Evolutionary conservation across 129 eudicot species (phyloP).

Genomic region (Flaveria linearis): DNA sequence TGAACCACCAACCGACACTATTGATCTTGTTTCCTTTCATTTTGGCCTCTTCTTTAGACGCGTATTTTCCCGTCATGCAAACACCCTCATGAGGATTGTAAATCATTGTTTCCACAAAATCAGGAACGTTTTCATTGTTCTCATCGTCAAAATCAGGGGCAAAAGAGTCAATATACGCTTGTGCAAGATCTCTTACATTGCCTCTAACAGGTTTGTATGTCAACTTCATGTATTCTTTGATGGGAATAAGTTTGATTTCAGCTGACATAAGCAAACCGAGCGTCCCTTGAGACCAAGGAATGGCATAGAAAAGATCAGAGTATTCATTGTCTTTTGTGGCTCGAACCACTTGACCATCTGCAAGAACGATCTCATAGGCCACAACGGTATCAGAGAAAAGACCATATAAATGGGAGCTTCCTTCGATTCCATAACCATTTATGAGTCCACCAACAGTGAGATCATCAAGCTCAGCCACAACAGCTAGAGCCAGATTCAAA

Average conservation of each 20-base stretch:
- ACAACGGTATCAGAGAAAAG: conserved; percentile 98
- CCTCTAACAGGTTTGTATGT: conserved; percentile 89
- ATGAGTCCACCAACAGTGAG: conserved; percentile 99
- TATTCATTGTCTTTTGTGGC: conserved; percentile 93
- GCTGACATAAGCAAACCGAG: conserved; percentile 92
- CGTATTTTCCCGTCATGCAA: conserved; percentile 52
- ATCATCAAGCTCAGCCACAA: conserved; percentile 98
- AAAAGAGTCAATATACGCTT: conserved; percentile 84
- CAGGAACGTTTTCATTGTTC: conserved; percentile 77
- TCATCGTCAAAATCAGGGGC: conserved; percentile 85
- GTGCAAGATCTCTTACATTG: conserved; percentile 72
- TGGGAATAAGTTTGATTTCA: conserved; percentile 90
- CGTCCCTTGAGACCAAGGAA: conserved; percentile 99
- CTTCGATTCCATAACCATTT: conserved; percentile 95
- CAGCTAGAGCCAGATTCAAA: conserved; percentile 90
- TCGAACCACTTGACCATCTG: conserved; percentile 76
- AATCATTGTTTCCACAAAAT: conserved; percentile 87
- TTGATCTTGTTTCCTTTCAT: conserved; percentile 81
- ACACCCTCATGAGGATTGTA: conserved; percentile 81
- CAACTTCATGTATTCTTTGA: conserved; percentile 88
- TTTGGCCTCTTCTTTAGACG: conserved; percentile 34
- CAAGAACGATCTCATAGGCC: conserved; percentile 88
- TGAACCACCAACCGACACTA: conserved; percentile 88
- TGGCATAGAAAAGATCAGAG: conserved; percentile 90
- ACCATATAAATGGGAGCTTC: conserved; percentile 96